Conservation (phyloP, 345 rosid species). For the Odontarrhena argentea region DNA sequence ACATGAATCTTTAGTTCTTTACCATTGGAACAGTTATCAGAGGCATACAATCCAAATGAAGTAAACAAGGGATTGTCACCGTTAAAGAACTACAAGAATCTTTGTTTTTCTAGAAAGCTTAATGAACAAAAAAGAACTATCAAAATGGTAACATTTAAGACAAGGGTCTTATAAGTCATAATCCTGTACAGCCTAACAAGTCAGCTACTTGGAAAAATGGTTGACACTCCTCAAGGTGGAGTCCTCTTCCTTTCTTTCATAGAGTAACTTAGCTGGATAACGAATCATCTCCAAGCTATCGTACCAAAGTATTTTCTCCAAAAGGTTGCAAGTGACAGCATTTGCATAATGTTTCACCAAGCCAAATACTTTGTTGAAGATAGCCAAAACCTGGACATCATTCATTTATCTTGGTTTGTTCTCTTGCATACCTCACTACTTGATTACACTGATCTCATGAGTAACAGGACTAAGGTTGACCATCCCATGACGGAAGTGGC, state of each 20-base stretch:
- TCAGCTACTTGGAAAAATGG: constrained; percentile 16
- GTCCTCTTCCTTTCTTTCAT: constrained; percentile 8
- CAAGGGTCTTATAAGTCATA: constrained; percentile 7
- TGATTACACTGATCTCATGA: constrained; percentile 34
- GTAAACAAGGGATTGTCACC: constrained; percentile 8
- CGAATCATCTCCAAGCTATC: constrained; percentile 21
- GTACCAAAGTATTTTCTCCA: constrained; percentile 22
- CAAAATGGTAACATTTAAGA: constrained; percentile 4
- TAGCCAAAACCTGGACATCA: constrained; percentile 25
- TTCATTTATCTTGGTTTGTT: constrained; percentile 22
- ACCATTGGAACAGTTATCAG: constrained; percentile 7
- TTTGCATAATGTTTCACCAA: constrained; percentile 9
- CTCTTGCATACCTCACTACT: constrained; percentile 31
- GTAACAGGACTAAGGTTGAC: constrained; percentile 30
- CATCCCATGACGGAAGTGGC: constrained; percentile 33
- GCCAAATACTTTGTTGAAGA: constrained; percentile 12
- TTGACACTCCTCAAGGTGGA: constrained; percentile 13
- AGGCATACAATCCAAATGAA: constrained; percentile 17
- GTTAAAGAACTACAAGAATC: constrained; percentile 14
- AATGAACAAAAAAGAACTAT: constrained; percentile 11
- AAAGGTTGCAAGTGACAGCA: constrained; percentile 18
- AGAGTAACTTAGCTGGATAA: constrained; percentile 16
- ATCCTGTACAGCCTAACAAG: constrained; percentile 10
- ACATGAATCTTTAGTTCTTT: not conserved
- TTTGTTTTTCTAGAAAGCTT: not conserved